Percentiles rank a stretch among this genome's conserved stretches.
These are phyloP conservation scores for Ogataea populi-albae DNA, from an alignment of 805 yeast genomes.

Conservation along the genomic window DNA sequence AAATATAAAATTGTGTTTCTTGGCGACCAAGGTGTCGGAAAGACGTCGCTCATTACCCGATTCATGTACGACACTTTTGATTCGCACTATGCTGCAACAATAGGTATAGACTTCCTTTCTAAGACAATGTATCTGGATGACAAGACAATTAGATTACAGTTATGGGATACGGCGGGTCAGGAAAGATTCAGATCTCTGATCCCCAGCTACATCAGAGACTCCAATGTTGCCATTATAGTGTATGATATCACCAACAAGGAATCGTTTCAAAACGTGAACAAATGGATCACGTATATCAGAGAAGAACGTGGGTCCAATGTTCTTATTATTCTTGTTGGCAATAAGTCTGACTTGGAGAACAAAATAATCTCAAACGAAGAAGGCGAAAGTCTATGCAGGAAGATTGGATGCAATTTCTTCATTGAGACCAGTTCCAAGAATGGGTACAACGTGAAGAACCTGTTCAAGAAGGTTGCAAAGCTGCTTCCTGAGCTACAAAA, in stretches of 20 bases:
- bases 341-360: constrained; percentile 82
- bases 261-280: constrained; percentile 77
- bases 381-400: constrained; percentile 73
- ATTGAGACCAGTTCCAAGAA: constrained; percentile 95
- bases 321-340: constrained; percentile 86
- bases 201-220: constrained; percentile 93
- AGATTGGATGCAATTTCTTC: constrained; percentile 71
- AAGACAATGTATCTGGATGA: constrained; percentile 94
- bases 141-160: constrained; percentile 88
- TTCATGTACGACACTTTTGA: constrained; percentile 98
- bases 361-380: constrained; percentile 82
- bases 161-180: constrained; percentile 99
- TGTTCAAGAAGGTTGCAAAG: constrained; percentile 89
- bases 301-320: constrained; percentile 91
- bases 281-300: constrained; percentile 94
- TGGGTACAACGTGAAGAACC: constrained; percentile 86
- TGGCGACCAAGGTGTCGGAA: constrained; percentile 98
- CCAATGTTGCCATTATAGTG: constrained; percentile 95
- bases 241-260: constrained; percentile 88
- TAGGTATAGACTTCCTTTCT: constrained; percentile 93
- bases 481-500: constrained; percentile 74
- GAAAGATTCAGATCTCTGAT: constrained; percentile 92
- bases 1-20: constrained; percentile 89
- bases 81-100: constrained; percentile 93
- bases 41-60: constrained; percentile 92